Evolutionary conservation across 1,284 basidiomycete species (phyloP).

Genomic region (Calocybe gambosa): DNA sequence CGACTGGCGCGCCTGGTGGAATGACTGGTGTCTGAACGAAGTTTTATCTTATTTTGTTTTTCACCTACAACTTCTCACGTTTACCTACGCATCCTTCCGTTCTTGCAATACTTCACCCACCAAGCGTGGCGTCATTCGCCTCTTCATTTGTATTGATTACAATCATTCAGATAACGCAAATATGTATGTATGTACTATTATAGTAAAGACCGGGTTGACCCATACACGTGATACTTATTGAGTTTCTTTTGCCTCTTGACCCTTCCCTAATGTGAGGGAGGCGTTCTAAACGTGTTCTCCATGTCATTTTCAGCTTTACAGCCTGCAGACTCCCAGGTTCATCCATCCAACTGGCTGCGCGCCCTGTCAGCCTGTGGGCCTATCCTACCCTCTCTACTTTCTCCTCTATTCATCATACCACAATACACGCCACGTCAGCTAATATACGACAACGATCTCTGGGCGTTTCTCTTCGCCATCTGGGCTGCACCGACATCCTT

Average conservation of each 20-base stretch:
- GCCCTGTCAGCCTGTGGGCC: constrained; percentile 8
- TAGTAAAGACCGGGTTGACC: too few species aligned
- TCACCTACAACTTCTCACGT: not conserved
- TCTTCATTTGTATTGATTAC: not conserved
- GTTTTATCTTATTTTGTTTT: not conserved
- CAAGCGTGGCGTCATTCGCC: not conserved
- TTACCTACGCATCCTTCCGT: not conserved
- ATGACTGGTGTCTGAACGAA: constrained; percentile 21
- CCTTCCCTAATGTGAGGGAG: not conserved
- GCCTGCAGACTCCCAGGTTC: not conserved
- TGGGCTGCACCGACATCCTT: constrained; percentile 19
- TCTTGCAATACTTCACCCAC: not conserved
- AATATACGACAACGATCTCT: constrained; percentile 18
- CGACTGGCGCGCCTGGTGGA: constrained; percentile 41
- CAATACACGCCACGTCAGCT: constrained; percentile 21
- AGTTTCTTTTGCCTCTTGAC: not conserved
- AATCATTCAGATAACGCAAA: not conserved
- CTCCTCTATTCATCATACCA: constrained; percentile 13
- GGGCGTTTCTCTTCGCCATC: constrained; percentile 19
- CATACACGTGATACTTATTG: not conserved
- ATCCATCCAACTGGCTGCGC: constrained; percentile 10
- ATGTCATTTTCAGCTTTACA: not conserved
- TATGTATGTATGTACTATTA: not conserved
- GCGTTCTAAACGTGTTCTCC: not conserved
- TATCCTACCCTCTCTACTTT: constrained; percentile 14